Base-by-base conservation (phyloP, 345 rosid species). In the Hibiscus syriacus region DNA sequence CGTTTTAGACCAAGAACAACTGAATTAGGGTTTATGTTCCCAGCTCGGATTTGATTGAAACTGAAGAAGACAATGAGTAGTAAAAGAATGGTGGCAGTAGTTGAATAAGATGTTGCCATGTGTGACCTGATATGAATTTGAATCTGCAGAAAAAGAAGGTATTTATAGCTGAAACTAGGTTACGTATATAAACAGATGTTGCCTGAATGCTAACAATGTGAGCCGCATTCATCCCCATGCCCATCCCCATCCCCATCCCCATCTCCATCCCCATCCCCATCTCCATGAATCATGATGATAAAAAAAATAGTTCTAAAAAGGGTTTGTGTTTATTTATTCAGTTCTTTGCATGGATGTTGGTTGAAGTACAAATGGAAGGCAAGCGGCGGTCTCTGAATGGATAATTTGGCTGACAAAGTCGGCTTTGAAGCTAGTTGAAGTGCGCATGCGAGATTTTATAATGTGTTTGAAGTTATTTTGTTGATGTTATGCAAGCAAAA, bases 1-100 rank as follows among this genome's bases (percentile, higher is more conserved):
- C 71, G 80, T 56, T 70, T 80, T 3, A 90, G 79, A 70, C 82
- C 84, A 50, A 90, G 81, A 58, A 90, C 78, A 25, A 84, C 76
- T 22, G 77, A 72, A 10, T 41, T 73, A 70, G 77, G 81, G 71
- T 23, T 81, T 65, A 52, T 67, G 27, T 60, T 72, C 50, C 64
- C 74, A 70, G 82, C 89, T 61, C 75, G 70, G 80, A 72, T 70
- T 65, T 30, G 80, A 17, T 29, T 72, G 66, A 74, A 38, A n/a
- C 10, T 27, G 48, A 70, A 56, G 2, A 69, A 54, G 2, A 65
- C 41, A 13, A 70, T 10, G 29, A 81, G 49, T 34, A 81, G 58
- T 63, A 78, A 56, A 66, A 78, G 29, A 73, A 50, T 26, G 61
- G 16, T 39, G 70, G 56, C 23, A 53, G 26, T 0, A 13, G 9